These are phyloP conservation scores for Alnus rubra DNA, from an alignment of 306 rosid genomes.

Conservation along the genomic window DNA sequence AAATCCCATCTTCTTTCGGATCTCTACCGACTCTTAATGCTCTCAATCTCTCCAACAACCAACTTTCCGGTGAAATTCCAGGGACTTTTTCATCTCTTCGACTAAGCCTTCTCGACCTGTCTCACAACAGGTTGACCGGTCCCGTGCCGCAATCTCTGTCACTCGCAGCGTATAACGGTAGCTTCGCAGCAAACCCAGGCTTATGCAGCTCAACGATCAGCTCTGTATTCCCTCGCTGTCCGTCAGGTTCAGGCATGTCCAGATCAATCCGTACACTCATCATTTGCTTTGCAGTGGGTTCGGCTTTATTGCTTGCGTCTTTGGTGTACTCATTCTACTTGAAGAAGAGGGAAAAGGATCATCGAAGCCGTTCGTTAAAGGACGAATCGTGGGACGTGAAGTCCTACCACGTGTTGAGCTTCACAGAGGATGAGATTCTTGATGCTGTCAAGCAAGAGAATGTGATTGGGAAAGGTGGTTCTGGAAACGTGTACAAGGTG, in stretches of 20 bases:
- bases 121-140: slow-evolving; percentile 61
- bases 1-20: slow-evolving; percentile 71
- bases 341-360: slow-evolving; percentile 42
- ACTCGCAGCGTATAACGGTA: slow-evolving; percentile 71
- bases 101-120: slow-evolving; percentile 72
- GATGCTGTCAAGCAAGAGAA: slow-evolving; percentile 83
- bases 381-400: slow-evolving; percentile 88
- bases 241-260: slow-evolving; percentile 41
- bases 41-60: slow-evolving; percentile 58
- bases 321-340: slow-evolving; percentile 36
- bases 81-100: slow-evolving; percentile 44
- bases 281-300: slow-evolving; percentile 48
- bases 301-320: slow-evolving; percentile 27
- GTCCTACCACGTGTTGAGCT: slow-evolving; percentile 77
- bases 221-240: slow-evolving; percentile 48
- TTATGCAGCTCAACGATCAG: slow-evolving; percentile 54
- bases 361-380: slow-evolving; percentile 57
- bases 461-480: slow-evolving; percentile 87
- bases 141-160: slow-evolving; percentile 56
- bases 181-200: slow-evolving; percentile 68
- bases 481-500: slow-evolving; percentile 84
- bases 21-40: slow-evolving; percentile 56
- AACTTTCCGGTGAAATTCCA: slow-evolving; percentile 74
- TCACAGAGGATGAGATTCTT: slow-evolving; percentile 81
- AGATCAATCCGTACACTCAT: slow-evolving; percentile 45